A percentile compares a stretch with the other conserved stretches of the same genome.
Conservation (phyloP, 1,284 basidiomycete genomes). For the Tilletiaria anomala region DNA sequence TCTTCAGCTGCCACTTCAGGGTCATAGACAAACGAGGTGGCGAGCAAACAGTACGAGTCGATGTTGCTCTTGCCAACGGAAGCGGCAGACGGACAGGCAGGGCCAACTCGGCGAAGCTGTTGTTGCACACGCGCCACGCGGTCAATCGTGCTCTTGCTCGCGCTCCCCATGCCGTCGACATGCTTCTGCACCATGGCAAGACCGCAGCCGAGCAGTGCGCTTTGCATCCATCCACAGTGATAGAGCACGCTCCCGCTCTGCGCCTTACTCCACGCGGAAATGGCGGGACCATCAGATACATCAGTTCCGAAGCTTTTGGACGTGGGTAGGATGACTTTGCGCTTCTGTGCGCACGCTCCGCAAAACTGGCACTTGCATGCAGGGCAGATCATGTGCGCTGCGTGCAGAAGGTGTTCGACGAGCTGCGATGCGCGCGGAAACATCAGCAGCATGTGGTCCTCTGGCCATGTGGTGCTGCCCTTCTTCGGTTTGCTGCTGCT, state of each 20-base stretch:
- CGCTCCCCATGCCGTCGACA: too few species aligned
- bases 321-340: background rate
- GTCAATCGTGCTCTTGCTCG: too few species aligned
- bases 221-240: constrained; percentile 5
- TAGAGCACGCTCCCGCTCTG: background rate
- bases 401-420: background rate
- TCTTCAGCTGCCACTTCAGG: too few species aligned
- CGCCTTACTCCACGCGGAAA: too few species aligned
- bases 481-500: too few species aligned
- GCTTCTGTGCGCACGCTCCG: background rate
- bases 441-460: background rate
- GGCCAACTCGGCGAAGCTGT: too few species aligned
- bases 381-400: background rate
- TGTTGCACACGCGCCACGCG: too few species aligned
- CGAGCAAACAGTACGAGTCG: too few species aligned
- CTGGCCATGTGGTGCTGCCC: background rate
- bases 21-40: too few species aligned
- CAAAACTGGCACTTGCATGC: background rate
- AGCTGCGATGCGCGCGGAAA: background rate
- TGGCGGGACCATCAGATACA: background rate
- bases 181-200: constrained; percentile 5
- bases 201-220: constrained; percentile 6
- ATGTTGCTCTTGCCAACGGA: too few species aligned
- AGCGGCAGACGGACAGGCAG: too few species aligned
- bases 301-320: background rate